These are phyloP conservation scores for Phyllosticta citriasiana DNA, from an alignment of 2,329 filamentous ascomycete genomes.

Conservation along the genomic window DNA sequence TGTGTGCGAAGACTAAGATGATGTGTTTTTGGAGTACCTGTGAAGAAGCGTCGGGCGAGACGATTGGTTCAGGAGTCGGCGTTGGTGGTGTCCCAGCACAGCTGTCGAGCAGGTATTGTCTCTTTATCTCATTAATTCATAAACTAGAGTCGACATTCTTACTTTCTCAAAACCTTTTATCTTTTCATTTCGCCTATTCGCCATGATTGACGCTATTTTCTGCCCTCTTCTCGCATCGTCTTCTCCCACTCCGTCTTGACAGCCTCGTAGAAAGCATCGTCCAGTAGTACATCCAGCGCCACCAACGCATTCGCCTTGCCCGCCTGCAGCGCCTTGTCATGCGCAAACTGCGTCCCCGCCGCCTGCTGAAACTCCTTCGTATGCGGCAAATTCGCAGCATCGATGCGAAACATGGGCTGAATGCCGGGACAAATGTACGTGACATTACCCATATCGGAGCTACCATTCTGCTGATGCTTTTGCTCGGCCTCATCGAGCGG, in stretches of 20 bases:
- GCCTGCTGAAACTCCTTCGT: conserved; percentile 14
- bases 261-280: conserved; percentile 8
- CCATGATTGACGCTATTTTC: neutral
- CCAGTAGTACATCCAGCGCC: conserved; percentile 8
- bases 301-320: conserved; percentile 12
- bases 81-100: neutral
- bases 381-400: conserved; percentile 12
- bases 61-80: neutral
- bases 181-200: neutral
- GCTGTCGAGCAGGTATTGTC: neutral
- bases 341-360: conserved; percentile 11
- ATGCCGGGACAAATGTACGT: conserved; percentile 14
- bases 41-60: too few species aligned
- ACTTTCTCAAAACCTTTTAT: neutral
- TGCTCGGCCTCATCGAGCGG: neutral
- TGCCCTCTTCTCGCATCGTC: conserved; percentile 2
- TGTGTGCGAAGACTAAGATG: too few species aligned
- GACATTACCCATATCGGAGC: conserved; percentile 16
- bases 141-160: neutral
- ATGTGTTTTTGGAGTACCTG: too few species aligned
- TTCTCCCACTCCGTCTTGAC: conserved; percentile 11
- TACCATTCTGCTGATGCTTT: conserved; percentile 6
- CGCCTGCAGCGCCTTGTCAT: conserved; percentile 14
- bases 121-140: neutral
- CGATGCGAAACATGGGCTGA: conserved; percentile 15